Evolutionary conservation across 2,329 filamentous ascomycete genomes (phyloP), one percentile per base, ranked within the genome.

Genomic region (Cladobotryum protrusum): DNA sequence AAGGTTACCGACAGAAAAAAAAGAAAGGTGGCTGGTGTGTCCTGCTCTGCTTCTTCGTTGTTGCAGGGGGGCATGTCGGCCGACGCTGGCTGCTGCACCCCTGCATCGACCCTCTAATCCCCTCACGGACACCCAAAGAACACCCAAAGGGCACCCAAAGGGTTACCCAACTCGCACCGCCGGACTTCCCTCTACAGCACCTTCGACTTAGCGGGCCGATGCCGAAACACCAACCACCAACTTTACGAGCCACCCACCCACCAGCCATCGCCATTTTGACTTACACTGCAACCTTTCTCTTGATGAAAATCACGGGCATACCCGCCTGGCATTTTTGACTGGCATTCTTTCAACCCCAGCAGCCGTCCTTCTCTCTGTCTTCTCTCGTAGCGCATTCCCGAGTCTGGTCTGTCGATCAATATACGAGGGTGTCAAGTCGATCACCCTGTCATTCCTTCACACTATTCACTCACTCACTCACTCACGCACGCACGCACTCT

Each of bases 141-240:
- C 43, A 35, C 35, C 41, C 36, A 19, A 44, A 39, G 15, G 13
- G 29, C 39, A 13, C 14, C 35, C 35, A 37, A 19, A 44, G 33
- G 15, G 13, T 18, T 43, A 13, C 14, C 35, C 35, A 37, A 37
- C 14, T 14, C 35, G 24, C 24, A 29, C 24, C 24, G 6, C 24
- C 6, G 24, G 24, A 29, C 24, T 9, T 29, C 24, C 24, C 24
- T 29, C 24, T 8, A 9, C 24, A 29, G 6, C 24, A 29, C 3
- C n/a, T 6, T 29, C 24, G 24, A 29, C 20, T 45, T 37, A 32
- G 50, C 50, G 50, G 50, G 39, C 50, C 50, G 50, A 36, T 52
- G 40, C 50, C 47, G 50, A 52, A 17, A 42, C 43, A 19, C 52
- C 52, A 54, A 44, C 52, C 52, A 49, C 49, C 49, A 39, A 24